Evolutionary conservation across 2,329 filamentous ascomycete genomes (phyloP), one percentile per base, ranked within the genome.

Genomic region (Curvularia verruculosa): DNA sequence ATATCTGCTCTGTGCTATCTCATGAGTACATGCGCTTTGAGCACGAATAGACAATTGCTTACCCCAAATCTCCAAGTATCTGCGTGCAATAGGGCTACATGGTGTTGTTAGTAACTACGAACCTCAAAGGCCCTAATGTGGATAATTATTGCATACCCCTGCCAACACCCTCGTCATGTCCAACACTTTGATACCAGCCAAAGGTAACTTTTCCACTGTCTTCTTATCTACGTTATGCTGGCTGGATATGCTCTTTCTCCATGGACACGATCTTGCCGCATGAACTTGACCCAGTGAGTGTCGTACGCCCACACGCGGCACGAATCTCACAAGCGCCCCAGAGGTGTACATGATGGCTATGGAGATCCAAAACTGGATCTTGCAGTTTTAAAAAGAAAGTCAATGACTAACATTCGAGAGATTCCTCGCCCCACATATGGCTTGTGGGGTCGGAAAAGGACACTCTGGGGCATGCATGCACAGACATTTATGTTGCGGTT

Each of bases 111-210:
- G 59, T 52, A 29, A 29, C 24, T 15, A 48, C 53, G 9, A 6
- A 28, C 8, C 23, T 23, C 23, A n/a, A 44, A 18, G 6, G 23
- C 3, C 10, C 10, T 18, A 44, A 18, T 9, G 15, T 18, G 18
- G 23, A 4, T 21, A 59, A 43, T 52, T 56, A 60, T n/a, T 5
- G 40, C 54, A 18, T 40, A 57, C 55, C 34, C 55, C 55, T 63
- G 94, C 94, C 63, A 99, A 81, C 5, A 99, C 95, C 78, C 94
- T 86, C 3, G 94, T 97, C 92, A 99, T 95, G 77, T 99, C 95
- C 61, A 99, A 82, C 13, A 98, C 93, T 52, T 90, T 87, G 65
- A 95, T 88, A 1, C 94, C 94, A 41, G 91, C 86, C 68, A 98
- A 83, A 26, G 95, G 94, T 29, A 89, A 74, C 28, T 81, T 83